A percentile compares a stretch with the other conserved stretches of the same genome.
Evolutionary conservation across 805 yeast species (phyloP).

Genomic region (Monosporozyma aerobia): DNA sequence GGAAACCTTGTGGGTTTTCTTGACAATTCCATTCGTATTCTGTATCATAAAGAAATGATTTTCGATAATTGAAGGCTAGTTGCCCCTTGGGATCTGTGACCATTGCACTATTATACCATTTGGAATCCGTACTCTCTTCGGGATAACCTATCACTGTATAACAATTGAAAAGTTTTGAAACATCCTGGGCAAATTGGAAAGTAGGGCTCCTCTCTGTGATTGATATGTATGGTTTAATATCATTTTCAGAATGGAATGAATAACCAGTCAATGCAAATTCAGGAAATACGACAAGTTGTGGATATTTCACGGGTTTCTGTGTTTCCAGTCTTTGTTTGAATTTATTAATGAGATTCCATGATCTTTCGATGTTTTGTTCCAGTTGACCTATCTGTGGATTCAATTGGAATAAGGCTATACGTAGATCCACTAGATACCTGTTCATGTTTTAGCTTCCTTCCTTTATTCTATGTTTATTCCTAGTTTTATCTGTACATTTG

Average conservation of each 20-base stretch:
- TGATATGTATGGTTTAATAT: conserved; percentile 50
- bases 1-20: conserved; percentile 58
- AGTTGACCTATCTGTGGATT: conserved; percentile 56
- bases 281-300: conserved; percentile 71
- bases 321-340: conserved; percentile 8
- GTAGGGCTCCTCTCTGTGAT: conserved; percentile 37
- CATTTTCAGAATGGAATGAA: conserved; percentile 42
- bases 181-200: conserved; percentile 45
- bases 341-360: conserved; percentile 34
- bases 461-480: not conserved
- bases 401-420: conserved; percentile 59
- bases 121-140: conserved; percentile 32
- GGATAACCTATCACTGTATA: conserved; percentile 80
- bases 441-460: not conserved
- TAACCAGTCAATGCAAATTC: conserved; percentile 84
- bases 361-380: conserved; percentile 43
- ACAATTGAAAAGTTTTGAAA: conserved; percentile 44
- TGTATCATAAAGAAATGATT: conserved; percentile 65
- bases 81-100: conserved; percentile 53
- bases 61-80: conserved; percentile 58
- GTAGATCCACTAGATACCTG: conserved; percentile 34
- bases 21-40: conserved; percentile 74
- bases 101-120: conserved; percentile 62
- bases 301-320: conserved; percentile 13
- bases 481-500: not conserved